Evolutionary conservation across 495 filamentous ascomycete species (phyloP), one percentile per base, ranked within the genome.

Genomic region (Chaetomium cochliodes): DNA sequence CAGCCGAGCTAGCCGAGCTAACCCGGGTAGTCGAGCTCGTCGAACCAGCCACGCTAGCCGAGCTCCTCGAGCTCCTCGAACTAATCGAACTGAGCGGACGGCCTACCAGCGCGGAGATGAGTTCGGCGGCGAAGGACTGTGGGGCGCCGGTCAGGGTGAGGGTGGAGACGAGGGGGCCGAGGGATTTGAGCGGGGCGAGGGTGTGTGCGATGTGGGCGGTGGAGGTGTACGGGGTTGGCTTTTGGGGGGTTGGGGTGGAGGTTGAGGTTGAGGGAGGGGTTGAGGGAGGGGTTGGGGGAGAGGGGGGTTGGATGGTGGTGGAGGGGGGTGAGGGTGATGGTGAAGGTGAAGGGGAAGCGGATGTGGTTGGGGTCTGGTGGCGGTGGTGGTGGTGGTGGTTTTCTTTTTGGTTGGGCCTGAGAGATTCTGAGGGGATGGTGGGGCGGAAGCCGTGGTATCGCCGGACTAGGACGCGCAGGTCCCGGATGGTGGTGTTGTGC

Each of bases 361-460:
- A 12, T 7, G 33, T 37, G 33, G 33, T 37, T 37, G 33, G 33
- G 30, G 30, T 33, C n/a, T n/a, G n/a, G n/a, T n/a, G n/a, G 28
- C 6, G 28, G 28, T 30, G 28, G 6, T 30, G 28, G 33, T 37
- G 33, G 33, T 37, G 3, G 33, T 37, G 1, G 33, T 37, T 37
- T 1, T 37, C 33, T 37, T 37, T 37, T 37, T 12, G 6, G 33
- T 7, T 1, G 5, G 33, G 33, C 1, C 8, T 37, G 11, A 8
- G 33, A 1, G 33, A 12, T 6, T 37, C 33, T 37, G 33, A 11
- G 33, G 33, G 8, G 41, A 5, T 13, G 11, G 46, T 18, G 9
- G 68, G 65, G 20, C 70, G 64, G 50, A 25, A 41, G 20, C 74
- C 72, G 42, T 73, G 67, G 47, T 71, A 74, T 20, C 74, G 63